A percentile compares a stretch with the other conserved stretches of the same genome.
phyloP scores from a whole-genome alignment of 1,139 yeast species.

The Diutina sp. region DNA sequence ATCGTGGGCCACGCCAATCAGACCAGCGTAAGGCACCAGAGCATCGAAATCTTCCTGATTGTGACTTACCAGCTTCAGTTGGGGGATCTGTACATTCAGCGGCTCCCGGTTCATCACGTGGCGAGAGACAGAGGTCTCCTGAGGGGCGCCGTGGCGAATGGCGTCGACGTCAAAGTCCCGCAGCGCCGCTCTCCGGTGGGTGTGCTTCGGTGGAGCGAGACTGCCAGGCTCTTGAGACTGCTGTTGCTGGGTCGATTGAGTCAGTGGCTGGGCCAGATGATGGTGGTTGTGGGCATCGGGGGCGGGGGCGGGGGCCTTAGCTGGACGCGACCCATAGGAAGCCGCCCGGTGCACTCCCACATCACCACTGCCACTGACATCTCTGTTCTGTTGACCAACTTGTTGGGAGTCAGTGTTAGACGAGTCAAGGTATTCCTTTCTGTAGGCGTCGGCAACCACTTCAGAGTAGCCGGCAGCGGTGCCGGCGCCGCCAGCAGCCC shows the following conservation, averaged over 20 bases:
- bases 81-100: not conserved
- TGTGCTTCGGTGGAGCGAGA: not conserved
- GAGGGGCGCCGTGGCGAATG: not conserved
- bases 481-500: not conserved
- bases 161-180: slow-evolving; percentile 1
- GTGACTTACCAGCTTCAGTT: not conserved
- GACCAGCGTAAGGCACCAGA: not conserved
- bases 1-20: not conserved
- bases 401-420: too few relatives aligned
- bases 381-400: not conserved
- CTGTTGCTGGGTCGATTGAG: too few relatives aligned
- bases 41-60: not conserved
- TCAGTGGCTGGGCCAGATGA: too few relatives aligned
- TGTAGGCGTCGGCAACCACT: not conserved
- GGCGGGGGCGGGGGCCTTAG: not conserved
- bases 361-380: not conserved
- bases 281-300: not conserved
- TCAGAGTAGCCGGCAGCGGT: not conserved
- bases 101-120: slow-evolving; percentile 1
- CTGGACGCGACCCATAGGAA: not conserved
- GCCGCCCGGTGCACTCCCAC: not conserved
- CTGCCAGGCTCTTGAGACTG: not conserved
- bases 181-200: not conserved
- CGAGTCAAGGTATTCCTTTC: too few relatives aligned
- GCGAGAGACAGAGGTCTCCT: not conserved